phyloP scores from a whole-genome alignment of 2,329 filamentous ascomycete species.

The Colletotrichum paranaense region DNA sequence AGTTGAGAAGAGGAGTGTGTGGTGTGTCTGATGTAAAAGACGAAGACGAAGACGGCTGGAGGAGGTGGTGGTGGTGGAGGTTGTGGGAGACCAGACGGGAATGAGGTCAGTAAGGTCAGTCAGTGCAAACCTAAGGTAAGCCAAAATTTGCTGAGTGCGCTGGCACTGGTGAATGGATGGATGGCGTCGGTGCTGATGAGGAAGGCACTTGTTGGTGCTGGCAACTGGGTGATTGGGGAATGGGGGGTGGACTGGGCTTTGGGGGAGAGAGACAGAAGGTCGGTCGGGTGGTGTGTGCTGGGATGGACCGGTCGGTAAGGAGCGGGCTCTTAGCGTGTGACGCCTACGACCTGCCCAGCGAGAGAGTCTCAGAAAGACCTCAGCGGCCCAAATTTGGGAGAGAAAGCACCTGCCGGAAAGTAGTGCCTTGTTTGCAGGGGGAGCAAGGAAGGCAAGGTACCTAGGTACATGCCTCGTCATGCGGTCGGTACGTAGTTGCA shows the following conservation, averaged over 20 bases:
- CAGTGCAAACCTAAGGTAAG: slow-evolving; percentile 15
- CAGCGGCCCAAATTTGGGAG: background rate
- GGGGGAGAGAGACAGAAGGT: background rate
- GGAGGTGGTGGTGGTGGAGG: slow-evolving; percentile 8
- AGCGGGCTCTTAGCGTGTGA: slow-evolving; percentile 26
- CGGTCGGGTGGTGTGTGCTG: slow-evolving; percentile 17
- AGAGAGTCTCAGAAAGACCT: slow-evolving; percentile 29
- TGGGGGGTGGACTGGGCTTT: background rate
- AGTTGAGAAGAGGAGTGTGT: slow-evolving; percentile 18
- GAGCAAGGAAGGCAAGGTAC: background rate
- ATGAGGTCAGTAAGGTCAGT: slow-evolving; percentile 34
- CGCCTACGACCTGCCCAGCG: slow-evolving; percentile 24
- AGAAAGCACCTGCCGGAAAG: slow-evolving; percentile 24
- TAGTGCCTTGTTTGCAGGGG: slow-evolving; percentile 24
- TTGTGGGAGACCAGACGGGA: slow-evolving; percentile 32
- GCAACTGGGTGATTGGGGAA: background rate
- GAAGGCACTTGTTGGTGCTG: slow-evolving; percentile 8
- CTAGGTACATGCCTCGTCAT: background rate
- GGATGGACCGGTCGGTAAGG: slow-evolving; percentile 25
- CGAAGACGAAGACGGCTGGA: slow-evolving; percentile 29
- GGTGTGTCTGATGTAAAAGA: slow-evolving; percentile 35
- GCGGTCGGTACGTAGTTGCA: background rate
- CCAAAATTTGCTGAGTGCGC: slow-evolving; percentile 29
- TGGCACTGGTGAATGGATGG: slow-evolving; percentile 14
- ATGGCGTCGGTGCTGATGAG: slow-evolving; percentile 5